Conservation (phyloP, 2,329 filamentous ascomycete genomes). For the Scytalidium sp. region DNA sequence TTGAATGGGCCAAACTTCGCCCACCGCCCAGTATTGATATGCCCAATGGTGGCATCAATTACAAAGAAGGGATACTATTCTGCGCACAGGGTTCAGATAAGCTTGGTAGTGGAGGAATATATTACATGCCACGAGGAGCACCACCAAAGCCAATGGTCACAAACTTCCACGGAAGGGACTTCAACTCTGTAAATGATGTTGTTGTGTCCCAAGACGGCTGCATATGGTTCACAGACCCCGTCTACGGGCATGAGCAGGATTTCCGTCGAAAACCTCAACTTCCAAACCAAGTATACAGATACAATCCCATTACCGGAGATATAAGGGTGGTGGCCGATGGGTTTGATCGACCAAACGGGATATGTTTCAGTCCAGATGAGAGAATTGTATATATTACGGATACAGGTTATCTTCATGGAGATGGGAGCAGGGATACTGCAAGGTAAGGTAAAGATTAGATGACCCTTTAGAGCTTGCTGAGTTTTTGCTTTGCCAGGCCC, state of each 20-base stretch:
- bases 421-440: conserved; percentile 24
- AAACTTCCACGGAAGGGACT: conserved; percentile 40
- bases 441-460: conserved; percentile 20
- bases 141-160: conserved; percentile 32
- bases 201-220: conserved; percentile 32
- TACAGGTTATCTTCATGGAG: conserved; percentile 26
- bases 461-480: neutral
- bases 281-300: conserved; percentile 47
- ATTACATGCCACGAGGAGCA: conserved; percentile 21
- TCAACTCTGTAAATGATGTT: conserved; percentile 46
- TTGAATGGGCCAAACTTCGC: conserved; percentile 29
- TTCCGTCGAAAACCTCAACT: conserved; percentile 41
- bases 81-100: conserved; percentile 36
- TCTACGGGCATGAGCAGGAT: conserved; percentile 40
- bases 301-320: conserved; percentile 35
- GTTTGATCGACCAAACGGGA: conserved; percentile 38
- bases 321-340: conserved; percentile 46
- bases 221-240: conserved; percentile 49
- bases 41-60: conserved; percentile 40
- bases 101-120: conserved; percentile 21
- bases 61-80: conserved; percentile 38
- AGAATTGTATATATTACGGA: conserved; percentile 42
- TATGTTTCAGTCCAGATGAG: conserved; percentile 31
- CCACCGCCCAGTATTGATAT: conserved; percentile 40
- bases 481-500: conserved; percentile 11